These are phyloP conservation scores for Alopecurus myosuroides DNA, from an alignment of 176 grass and related monocot species.

Conservation along the genomic window DNA sequence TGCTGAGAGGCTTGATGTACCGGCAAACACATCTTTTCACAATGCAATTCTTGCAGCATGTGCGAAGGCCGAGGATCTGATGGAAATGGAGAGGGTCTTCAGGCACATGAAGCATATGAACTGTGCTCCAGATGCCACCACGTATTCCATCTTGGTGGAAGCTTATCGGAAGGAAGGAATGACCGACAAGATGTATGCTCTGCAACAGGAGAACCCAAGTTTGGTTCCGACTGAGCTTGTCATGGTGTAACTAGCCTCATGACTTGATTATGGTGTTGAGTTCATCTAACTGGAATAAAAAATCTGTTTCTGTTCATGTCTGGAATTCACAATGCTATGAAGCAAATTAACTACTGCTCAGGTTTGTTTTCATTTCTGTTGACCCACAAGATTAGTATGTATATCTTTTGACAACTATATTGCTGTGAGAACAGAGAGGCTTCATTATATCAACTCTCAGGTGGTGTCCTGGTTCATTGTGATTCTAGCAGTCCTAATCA, in stretches of 20 bases:
- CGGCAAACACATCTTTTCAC: conserved; percentile 53
- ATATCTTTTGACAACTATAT: background rate
- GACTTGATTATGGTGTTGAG: conserved; percentile 6
- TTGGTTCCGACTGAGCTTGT: conserved; percentile 40
- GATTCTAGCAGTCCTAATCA: background rate
- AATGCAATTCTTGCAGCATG: conserved; percentile 67
- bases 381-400: background rate
- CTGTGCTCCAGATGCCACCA: conserved; percentile 49
- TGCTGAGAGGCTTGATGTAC: conserved; percentile 68
- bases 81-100: conserved; percentile 97
- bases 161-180: conserved; percentile 91
- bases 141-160: conserved; percentile 63
- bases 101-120: conserved; percentile 78
- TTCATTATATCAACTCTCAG: background rate
- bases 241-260: conserved; percentile 18
- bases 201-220: conserved; percentile 62
- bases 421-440: background rate
- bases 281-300: background rate
- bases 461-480: background rate
- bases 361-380: background rate
- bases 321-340: background rate
- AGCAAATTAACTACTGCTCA: conserved; percentile 6
- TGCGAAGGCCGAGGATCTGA: conserved; percentile 76
- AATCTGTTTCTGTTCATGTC: background rate
- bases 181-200: conserved; percentile 82